A percentile compares a stretch with the other conserved stretches of the same genome.
phyloP scores from a whole-genome alignment of 1,139 yeast genomes.

The Pichia cactophila region DNA sequence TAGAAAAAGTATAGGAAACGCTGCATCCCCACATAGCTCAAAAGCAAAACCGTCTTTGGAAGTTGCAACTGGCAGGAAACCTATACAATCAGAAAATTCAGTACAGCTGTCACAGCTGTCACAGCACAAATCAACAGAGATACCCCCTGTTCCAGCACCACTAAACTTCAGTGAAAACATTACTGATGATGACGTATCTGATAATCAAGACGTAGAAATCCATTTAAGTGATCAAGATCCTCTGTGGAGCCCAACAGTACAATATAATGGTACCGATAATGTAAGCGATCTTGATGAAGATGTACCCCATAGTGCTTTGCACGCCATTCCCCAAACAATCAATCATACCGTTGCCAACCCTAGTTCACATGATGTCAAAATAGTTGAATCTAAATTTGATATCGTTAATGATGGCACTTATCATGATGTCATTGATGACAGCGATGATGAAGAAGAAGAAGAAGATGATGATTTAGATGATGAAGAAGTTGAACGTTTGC shows the following conservation, averaged over 20 bases:
- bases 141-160: background rate
- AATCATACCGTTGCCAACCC: background rate
- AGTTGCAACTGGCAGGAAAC: background rate
- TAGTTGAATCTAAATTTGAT: background rate
- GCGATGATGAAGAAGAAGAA: constrained; percentile 13
- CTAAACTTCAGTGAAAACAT: background rate
- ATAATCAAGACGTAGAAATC: background rate
- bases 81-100: background rate
- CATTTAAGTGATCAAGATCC: background rate
- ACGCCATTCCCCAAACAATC: background rate
- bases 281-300: background rate
- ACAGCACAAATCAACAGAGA: background rate
- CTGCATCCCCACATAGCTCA: background rate
- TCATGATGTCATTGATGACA: constrained; percentile 13
- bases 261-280: background rate
- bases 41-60: background rate
- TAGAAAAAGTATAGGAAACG: background rate
- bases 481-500: constrained; percentile 10
- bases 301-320: background rate
- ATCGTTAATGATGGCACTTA: constrained; percentile 12
- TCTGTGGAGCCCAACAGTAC: background rate
- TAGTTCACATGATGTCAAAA: background rate
- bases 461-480: constrained; percentile 15
- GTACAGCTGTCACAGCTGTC: background rate
- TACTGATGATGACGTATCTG: background rate